These are phyloP conservation scores for Prunus persica DNA, from an alignment of 306 rosid genomes.

Conservation along the genomic window Prunus_persica_NCBIv2 NC_034012.1:5643001-5643500, in stretches of 20 bases:
- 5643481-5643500: not conserved
- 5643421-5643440: not conserved
- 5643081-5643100: not conserved
- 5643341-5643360: slow-evolving; percentile 19
- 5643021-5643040: not conserved
- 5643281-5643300: not conserved
- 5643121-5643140: not conserved
- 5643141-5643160: not conserved
- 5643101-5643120: not conserved
- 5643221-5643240: not conserved
- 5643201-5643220: too few relatives aligned
- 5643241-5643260: not conserved
- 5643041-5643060: not conserved
- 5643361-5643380: not conserved
- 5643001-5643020: not conserved
- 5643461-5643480: not conserved
- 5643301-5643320: not conserved
- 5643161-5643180: not conserved
- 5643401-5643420: not conserved
- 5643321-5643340: not conserved
- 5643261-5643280: not conserved
- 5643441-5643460: not conserved
- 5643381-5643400: not conserved
- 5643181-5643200: not conserved
- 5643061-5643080: not conserved